Conservation (phyloP, 331 rosid species). For the Phaseolus coccineus region DNA sequence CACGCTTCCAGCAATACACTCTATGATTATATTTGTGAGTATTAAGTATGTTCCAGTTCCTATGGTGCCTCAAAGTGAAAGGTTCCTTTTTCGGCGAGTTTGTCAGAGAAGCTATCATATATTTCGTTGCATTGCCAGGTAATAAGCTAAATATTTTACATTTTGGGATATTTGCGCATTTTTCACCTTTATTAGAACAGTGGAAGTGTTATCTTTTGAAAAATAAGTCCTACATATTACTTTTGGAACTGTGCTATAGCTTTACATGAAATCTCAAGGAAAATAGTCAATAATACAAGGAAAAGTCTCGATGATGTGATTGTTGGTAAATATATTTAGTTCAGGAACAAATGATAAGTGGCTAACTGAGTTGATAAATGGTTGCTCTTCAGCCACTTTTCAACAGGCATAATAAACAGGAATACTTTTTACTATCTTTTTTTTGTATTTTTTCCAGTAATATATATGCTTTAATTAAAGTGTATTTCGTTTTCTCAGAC, state of each 20-base stretch:
- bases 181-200: conserved; percentile 4
- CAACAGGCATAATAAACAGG: conserved; percentile 3
- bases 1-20: conserved; percentile 90
- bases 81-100: conserved; percentile 96
- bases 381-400: neutral
- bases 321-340: neutral
- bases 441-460: conserved; percentile 10
- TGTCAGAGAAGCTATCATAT: conserved; percentile 89
- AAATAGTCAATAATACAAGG: conserved; percentile 7
- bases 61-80: conserved; percentile 96
- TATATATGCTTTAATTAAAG: conserved; percentile 11
- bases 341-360: neutral
- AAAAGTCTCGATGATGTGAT: neutral
- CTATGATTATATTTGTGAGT: conserved; percentile 85
- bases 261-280: conserved; percentile 20
- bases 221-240: neutral
- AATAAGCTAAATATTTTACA: conserved; percentile 30
- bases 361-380: neutral
- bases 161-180: neutral
- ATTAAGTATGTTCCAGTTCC: conserved; percentile 95
- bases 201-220: conserved; percentile 19
- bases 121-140: conserved; percentile 99
- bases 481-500: neutral
- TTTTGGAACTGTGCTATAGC: conserved; percentile 13
- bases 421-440: neutral